Percentiles rank a stretch among this genome's conserved stretches.
These are phyloP conservation scores for Gyromitra esculenta DNA, from an alignment of 2,329 filamentous ascomycete genomes.

Conservation along the genomic window DNA sequence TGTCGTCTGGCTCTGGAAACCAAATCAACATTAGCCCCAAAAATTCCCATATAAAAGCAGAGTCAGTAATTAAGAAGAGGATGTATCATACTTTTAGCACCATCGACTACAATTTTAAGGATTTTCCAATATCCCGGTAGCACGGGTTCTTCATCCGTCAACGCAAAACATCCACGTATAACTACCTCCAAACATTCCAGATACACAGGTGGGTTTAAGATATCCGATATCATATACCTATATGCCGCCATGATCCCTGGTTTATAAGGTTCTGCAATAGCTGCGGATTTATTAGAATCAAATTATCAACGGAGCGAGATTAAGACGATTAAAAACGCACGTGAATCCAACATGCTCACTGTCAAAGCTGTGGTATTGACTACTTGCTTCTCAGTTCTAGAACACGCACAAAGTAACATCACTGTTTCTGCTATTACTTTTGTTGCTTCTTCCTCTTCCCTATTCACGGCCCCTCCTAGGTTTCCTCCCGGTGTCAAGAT, in stretches of 20 bases:
- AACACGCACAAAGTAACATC: constrained; percentile 45
- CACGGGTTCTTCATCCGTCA: neutral
- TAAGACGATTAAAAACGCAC: constrained; percentile 16
- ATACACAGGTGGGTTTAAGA: constrained; percentile 15
- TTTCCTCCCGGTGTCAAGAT: constrained; percentile 3
- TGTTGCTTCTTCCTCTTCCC: constrained; percentile 10
- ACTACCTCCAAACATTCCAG: constrained; percentile 31
- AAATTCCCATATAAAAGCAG: neutral
- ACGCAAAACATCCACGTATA: constrained; percentile 37
- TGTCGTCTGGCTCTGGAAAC: constrained; percentile 29
- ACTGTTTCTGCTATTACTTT: constrained; percentile 33
- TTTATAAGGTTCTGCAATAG: neutral
- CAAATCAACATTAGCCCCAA: constrained; percentile 21
- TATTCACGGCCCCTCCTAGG: neutral
- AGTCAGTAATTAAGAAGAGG: neutral
- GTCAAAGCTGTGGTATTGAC: constrained; percentile 48
- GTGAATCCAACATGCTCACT: constrained; percentile 36
- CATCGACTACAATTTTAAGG: constrained; percentile 37
- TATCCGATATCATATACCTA: constrained; percentile 28
- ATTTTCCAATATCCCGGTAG: constrained; percentile 40
- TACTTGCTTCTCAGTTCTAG: constrained; percentile 36
- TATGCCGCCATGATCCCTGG: constrained; percentile 26
- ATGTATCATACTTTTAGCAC: constrained; percentile 38
- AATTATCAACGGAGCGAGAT: neutral
- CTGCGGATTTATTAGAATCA: constrained; percentile 24